phyloP scores from a whole-genome alignment of 768 basidiomycete species.

The Tephrocybe sp. region DNA sequence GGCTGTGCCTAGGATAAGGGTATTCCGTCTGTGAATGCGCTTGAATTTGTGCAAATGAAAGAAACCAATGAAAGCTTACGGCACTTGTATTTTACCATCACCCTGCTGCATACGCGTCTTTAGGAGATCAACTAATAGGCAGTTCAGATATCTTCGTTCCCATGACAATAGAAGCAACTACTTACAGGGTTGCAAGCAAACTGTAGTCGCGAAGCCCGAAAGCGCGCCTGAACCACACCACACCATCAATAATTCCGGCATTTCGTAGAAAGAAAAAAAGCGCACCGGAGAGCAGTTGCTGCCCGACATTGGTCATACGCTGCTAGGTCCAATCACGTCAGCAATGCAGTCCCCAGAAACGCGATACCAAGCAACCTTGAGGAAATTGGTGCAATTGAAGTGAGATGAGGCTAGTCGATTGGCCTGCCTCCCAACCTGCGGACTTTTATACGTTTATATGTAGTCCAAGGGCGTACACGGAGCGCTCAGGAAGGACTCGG shows the following conservation, averaged over 20 bases:
- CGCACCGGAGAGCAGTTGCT: conserved; percentile 65
- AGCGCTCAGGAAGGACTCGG: background rate
- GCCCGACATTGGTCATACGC: conserved; percentile 66
- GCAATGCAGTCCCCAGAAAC: background rate
- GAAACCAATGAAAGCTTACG: conserved; percentile 28
- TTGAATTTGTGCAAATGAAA: background rate
- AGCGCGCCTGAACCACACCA: conserved; percentile 53
- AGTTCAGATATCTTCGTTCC: background rate
- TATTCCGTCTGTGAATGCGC: conserved; percentile 29
- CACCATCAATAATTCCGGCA: background rate
- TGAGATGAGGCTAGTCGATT: background rate
- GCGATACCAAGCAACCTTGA: background rate
- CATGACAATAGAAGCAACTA: background rate
- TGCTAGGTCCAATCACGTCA: background rate
- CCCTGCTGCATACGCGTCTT: conserved; percentile 93
- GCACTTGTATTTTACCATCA: conserved; percentile 42
- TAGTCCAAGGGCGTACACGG: background rate
- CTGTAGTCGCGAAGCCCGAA: conserved; percentile 75
- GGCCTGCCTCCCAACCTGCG: background rate
- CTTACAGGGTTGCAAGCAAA: conserved; percentile 78
- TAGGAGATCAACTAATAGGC: conserved; percentile 73
- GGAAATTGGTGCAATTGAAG: background rate
- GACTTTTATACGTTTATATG: background rate
- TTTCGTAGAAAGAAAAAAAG: background rate
- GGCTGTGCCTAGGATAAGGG: conserved; percentile 48